Evolutionary conservation across 768 basidiomycete species (phyloP), one percentile per base, ranked within the genome.

Genomic region (Boletus sp.): DNA sequence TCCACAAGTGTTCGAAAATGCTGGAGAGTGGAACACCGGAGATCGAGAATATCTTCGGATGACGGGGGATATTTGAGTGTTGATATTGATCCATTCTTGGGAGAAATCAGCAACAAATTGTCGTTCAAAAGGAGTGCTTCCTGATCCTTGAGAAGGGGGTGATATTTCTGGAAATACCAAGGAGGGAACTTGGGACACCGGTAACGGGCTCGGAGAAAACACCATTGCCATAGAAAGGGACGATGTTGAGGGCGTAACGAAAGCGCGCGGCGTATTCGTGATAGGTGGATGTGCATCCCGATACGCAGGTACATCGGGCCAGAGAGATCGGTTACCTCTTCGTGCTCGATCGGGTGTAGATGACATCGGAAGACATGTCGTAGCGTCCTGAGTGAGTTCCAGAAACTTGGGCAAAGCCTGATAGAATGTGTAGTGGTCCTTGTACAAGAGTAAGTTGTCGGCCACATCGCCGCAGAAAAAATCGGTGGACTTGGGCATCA

Each of bases 121-220:
- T 33, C 62, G 63, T 32, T 70, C 71, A 15, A 72, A 72, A 8
- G 71, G 68, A 1, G 71, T 67, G 29, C 61, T 64, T 58, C 52
- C 60, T 17, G 62, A 55, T 50, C 59, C 69, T 45, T 63, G 67
- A 32, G 60, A 62, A 39, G 66, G 72, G 0, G 68, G 71, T 10
- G 72, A 72, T 44, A 73, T 63, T 15, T 61, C 62, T 9, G 68
- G 67, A 36, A 28, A 63, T 5, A 58, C 41, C 47, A 68, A 36
- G 40, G 58, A 57, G 5, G 66, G 63, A 7, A 53, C 51, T 29
- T 58, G 59, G 0, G 66, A 65, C 7, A 60, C 15, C 5, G 60
- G 50, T 17, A 73, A 51, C 20, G 70, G 70, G 48, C 65, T 73
- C 41, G 68, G 70, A 4, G 72, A 71, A 24, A 70, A 62, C n/a